Base-by-base conservation (phyloP, 2,329 filamentous ascomycete genomes). In the Harringtonia aguacate region DNA sequence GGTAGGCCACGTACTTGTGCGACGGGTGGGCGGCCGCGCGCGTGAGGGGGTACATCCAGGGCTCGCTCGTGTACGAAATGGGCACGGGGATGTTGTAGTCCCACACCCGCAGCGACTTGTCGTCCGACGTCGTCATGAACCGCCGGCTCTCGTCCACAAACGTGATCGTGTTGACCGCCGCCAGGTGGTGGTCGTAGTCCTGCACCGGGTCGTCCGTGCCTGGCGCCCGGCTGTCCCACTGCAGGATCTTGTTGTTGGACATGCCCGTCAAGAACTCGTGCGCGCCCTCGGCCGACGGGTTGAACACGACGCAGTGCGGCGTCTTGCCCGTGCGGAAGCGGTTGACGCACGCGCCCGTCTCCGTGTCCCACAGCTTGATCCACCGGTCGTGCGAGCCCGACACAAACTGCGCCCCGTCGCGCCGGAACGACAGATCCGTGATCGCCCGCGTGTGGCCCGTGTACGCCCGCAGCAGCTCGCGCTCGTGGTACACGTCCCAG, bases 351-450 rank as follows among this genome's bases (percentile, higher is more conserved):
- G 81, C 74, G 37, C 92, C 92, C 20, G 86, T 95, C 63, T 98
- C 92, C 1, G 90, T 95, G 56, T 98, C 92, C 92, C 92, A 98
- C 27, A 98, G 73, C 65, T 97, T 95, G 69, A 97, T 95, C 68
- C 86, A 84, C 43, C 90, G 84, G 61, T 98, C 92, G 62, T 94
- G 98, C 15, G 86, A 92, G 1, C 86, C 84, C 3, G 89, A 89
- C 22, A 98, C 66, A 69, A 98, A 98, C 44, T 84, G 84, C 12
- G 78, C 84, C 42, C 92, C 92, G 28, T 79, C 75, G 4, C 72
- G 73, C 56, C 89, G 88, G 75, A 97, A 97, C 54, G 84, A 84
- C 36, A 92, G 78, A 58, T 95, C 90, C 24, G 89, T 90, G 22
- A 97, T 72, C 17, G 87, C 84, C 64, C 95, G 97, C 29, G 75